phyloP scores from a whole-genome alignment of 306 rosid genomes.

The Sophora flavescens region DNA sequence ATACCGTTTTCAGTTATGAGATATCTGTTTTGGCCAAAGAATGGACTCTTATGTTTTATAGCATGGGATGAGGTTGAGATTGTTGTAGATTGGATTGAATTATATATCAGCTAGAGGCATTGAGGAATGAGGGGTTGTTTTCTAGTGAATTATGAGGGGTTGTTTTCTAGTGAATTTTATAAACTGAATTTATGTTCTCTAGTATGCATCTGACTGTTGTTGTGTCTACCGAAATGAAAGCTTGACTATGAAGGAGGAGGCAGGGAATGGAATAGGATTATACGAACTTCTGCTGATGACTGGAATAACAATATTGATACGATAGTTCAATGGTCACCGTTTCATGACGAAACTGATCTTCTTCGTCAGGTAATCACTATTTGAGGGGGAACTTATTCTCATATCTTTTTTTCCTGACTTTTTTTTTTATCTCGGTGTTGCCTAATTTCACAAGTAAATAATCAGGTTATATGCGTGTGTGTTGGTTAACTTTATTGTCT shows the following conservation, averaged over 20 bases:
- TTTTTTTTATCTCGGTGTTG: constrained; percentile 15
- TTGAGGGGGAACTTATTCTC: constrained; percentile 7
- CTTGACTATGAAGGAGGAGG: constrained; percentile 81
- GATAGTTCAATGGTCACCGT: constrained; percentile 90
- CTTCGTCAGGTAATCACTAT: constrained; percentile 61
- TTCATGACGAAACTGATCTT: constrained; percentile 78
- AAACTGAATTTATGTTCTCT: constrained; percentile 25
- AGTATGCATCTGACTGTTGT: constrained; percentile 48
- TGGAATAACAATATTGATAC: constrained; percentile 83
- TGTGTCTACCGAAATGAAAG: constrained; percentile 55
- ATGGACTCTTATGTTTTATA: constrained; percentile 9
- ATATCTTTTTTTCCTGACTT: not conserved
- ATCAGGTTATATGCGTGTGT: constrained; percentile 1
- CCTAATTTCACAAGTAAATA: constrained; percentile 2
- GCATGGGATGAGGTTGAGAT: constrained; percentile 22
- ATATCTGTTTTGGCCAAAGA: not conserved
- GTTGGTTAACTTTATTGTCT: constrained; percentile 44
- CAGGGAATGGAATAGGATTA: constrained; percentile 66
- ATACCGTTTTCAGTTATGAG: not conserved
- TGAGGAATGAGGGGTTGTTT: constrained; percentile 1
- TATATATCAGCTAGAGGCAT: not conserved
- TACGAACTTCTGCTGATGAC: constrained; percentile 68
- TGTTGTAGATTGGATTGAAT: constrained; percentile 7
- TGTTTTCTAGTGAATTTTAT: constrained; percentile 31
- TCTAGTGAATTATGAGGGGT: constrained; percentile 16